Conservation (phyloP, 1,284 basidiomycete species). For the Gymnopus androsaceus region DNA sequence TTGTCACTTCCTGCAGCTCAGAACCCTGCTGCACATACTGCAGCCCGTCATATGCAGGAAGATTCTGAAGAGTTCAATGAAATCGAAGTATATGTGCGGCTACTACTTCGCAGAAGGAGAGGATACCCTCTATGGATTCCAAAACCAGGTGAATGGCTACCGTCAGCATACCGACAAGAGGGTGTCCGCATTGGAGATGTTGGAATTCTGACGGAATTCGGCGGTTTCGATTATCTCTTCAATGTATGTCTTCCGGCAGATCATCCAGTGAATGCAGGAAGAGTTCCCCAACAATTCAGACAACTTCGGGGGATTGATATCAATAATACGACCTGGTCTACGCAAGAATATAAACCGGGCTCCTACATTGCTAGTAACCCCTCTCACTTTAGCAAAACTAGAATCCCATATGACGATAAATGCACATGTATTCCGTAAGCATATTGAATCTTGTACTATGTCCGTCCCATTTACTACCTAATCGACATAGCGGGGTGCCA, state of each 20-base stretch:
- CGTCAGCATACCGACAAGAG: constrained; percentile 21
- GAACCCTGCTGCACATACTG: too few species aligned
- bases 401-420: not conserved
- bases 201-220: constrained; percentile 29
- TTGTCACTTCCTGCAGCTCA: not conserved
- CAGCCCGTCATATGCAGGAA: not conserved
- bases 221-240: constrained; percentile 33
- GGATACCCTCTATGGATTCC: constrained; percentile 34
- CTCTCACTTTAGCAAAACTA: not conserved
- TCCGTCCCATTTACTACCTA: too few species aligned
- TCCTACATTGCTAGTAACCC: not conserved
- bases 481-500: not conserved
- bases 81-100: not conserved
- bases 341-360: not conserved
- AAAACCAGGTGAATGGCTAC: constrained; percentile 23
- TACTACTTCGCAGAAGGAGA: constrained; percentile 5
- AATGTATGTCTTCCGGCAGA: constrained; percentile 19
- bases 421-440: not conserved
- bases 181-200: constrained; percentile 35
- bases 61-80: not conserved
- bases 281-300: constrained; percentile 28
- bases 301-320: constrained; percentile 3
- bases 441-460: too few species aligned
- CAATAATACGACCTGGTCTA: not conserved
- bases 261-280: constrained; percentile 26